These are phyloP conservation scores for Epichloe festucae DNA, from an alignment of 2,329 filamentous ascomycete genomes.

Conservation along the genomic window DNA sequence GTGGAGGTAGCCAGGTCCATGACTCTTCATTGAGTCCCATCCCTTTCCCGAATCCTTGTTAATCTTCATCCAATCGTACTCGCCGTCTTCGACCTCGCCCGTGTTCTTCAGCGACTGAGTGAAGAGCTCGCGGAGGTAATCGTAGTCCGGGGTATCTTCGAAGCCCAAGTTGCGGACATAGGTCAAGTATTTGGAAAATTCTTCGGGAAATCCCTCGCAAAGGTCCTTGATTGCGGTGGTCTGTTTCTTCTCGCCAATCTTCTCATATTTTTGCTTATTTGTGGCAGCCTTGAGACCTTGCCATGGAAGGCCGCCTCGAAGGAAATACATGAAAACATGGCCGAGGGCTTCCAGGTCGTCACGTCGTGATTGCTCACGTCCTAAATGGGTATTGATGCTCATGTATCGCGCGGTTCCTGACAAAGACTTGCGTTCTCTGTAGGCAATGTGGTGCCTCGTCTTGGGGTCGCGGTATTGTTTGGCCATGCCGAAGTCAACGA, in stretches of 20 bases:
- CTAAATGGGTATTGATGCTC: constrained; percentile 98
- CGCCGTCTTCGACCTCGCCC: constrained; percentile 89
- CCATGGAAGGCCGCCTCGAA: constrained; percentile 59
- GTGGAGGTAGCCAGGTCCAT: constrained; percentile 49
- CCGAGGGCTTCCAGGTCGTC: constrained; percentile 87
- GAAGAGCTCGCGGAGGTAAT: constrained; percentile 92
- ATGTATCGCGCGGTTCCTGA: constrained; percentile 97
- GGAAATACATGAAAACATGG: constrained; percentile 64
- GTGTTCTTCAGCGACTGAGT: constrained; percentile 91
- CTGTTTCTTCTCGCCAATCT: constrained; percentile 99
- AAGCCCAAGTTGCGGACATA: constrained; percentile 97
- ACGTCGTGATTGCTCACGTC: constrained; percentile 86
- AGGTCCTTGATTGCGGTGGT: constrained; percentile 94
- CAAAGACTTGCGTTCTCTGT: constrained; percentile 89
- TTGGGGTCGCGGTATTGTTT: constrained; percentile 99
- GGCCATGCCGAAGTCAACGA: constrained; percentile 98
- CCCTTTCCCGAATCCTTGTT: constrained; percentile 74
- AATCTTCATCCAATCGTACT: constrained; percentile 99
- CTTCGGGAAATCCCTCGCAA: constrained; percentile 89
- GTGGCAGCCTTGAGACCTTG: constrained; percentile 61
- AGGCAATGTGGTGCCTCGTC: constrained; percentile 97
- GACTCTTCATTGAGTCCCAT: constrained; percentile 65
- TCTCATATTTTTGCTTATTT: constrained; percentile 97
- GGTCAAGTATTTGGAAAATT: constrained; percentile 94
- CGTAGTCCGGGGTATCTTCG: constrained; percentile 96